Base-by-base conservation (phyloP, 2,329 filamentous ascomycete genomes). In the Pseudogymnoascus destructans region DNA sequence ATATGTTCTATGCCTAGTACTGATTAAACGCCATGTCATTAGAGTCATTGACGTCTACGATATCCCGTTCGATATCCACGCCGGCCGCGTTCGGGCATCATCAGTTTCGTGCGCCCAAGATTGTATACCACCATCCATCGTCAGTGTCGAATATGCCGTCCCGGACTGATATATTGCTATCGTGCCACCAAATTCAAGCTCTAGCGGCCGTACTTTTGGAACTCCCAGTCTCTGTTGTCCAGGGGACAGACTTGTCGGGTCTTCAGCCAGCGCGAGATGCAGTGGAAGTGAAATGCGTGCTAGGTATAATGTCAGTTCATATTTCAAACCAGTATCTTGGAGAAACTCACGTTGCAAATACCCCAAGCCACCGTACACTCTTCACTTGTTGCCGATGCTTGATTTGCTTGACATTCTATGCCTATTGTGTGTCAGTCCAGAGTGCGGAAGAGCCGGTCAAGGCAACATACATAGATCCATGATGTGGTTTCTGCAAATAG, bases 261-360 rank as follows among this genome's bases (percentile, higher is more conserved):
- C 79, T 98, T 98, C 60, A 98, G 78, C 93, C 93, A 98, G 74
- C 93, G 83, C 10, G 93, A 97, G 70, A 98, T 98, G 77, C 93
- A 98, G 76, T 98, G 93, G 76, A 98, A 98, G 74, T 98, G 93
- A 79, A 98, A 98, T 27, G 93, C 93, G 70, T 98, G 93, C 93
- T 98, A 68, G 60, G 61, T 25, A 15, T 30, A 33, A 17, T 46
- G 40, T 61, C 27, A 61, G 38, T 23, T 59, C 36, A 40, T 57
- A 46, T 7, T 17, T 27, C 27, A 59, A 54, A 58, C 33, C 21
- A 15, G 40, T 23, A 3, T 21, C 15, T 13, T 5, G 36, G 6
- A 49, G 15, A 23, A 59, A 78, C 88, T 74, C 75, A 96, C 93
- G 70, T 98, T 98, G 79, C 93, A 98, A 63, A 97, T 96, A 58